Conservation (phyloP, 2,329 filamentous ascomycete genomes). For the Cordyceps tenuipes region DNA sequence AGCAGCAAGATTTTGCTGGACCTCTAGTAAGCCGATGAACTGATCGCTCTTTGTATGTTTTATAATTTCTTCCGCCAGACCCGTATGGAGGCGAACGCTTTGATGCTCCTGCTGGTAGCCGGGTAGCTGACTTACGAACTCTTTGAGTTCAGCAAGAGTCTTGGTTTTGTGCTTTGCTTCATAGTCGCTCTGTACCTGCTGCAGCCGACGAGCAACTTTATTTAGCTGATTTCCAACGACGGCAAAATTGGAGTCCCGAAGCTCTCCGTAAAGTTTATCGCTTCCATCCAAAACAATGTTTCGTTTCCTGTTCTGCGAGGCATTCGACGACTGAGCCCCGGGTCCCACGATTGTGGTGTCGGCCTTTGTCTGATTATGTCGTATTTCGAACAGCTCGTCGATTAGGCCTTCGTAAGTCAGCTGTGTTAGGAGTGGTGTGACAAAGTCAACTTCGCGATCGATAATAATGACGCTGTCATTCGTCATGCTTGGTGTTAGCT, state of each 20-base stretch:
- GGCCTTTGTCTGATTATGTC: slow-evolving; percentile 86
- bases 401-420: slow-evolving; percentile 94
- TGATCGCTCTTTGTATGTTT: slow-evolving; percentile 83
- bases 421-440: slow-evolving; percentile 85
- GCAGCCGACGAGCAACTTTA: slow-evolving; percentile 78
- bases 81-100: slow-evolving; percentile 85
- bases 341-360: slow-evolving; percentile 82
- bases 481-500: slow-evolving; percentile 74
- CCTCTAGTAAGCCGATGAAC: slow-evolving; percentile 81
- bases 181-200: slow-evolving; percentile 75
- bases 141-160: slow-evolving; percentile 81
- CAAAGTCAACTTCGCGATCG: slow-evolving; percentile 89
- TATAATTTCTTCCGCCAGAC: slow-evolving; percentile 89
- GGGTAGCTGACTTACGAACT: slow-evolving; percentile 90
- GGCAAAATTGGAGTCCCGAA: slow-evolving; percentile 90
- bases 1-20: slow-evolving; percentile 91
- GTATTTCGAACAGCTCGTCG: slow-evolving; percentile 86
- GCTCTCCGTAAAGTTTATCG: slow-evolving; percentile 78
- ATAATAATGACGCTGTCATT: slow-evolving; percentile 91
- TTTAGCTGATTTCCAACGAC: slow-evolving; percentile 85
- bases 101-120: slow-evolving; percentile 90
- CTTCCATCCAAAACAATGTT: slow-evolving; percentile 84
- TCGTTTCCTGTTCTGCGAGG: slow-evolving; percentile 61
- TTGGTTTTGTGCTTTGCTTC: slow-evolving; percentile 84
- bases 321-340: slow-evolving; percentile 51